Percentiles rank a stretch among this genome's conserved stretches.
phyloP scores from a whole-genome alignment of 1,139 yeast species.

The Saccharomyces hybrid region DNA sequence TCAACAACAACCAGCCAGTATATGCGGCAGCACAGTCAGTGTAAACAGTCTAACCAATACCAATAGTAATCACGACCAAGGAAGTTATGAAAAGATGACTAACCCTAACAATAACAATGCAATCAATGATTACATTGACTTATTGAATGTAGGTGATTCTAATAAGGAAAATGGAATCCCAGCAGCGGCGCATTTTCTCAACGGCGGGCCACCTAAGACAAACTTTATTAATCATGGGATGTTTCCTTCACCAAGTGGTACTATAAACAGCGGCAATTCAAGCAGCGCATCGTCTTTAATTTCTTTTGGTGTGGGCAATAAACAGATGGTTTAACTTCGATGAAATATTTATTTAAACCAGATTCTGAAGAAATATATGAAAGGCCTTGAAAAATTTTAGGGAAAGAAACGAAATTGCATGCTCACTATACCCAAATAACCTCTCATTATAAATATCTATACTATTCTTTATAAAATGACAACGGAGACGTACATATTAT shows the following conservation, averaged over 20 bases:
- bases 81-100: constrained; percentile 3
- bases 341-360: background rate
- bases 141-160: background rate
- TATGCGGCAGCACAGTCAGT: constrained; percentile 17
- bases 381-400: background rate
- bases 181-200: constrained; percentile 4
- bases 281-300: constrained; percentile 21
- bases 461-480: background rate
- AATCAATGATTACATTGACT: background rate
- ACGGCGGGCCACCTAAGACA: constrained; percentile 19
- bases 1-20: constrained; percentile 9
- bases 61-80: constrained; percentile 8
- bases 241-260: constrained; percentile 16
- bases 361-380: background rate
- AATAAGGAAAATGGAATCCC: constrained; percentile 16
- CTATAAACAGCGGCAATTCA: constrained; percentile 12
- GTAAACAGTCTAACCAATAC: constrained; percentile 15
- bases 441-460: background rate
- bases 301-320: constrained; percentile 9
- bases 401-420: background rate
- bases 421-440: background rate
- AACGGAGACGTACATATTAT: background rate
- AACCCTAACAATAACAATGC: constrained; percentile 7
- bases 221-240: constrained; percentile 23
- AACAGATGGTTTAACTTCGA: background rate